phyloP scores from a whole-genome alignment of 306 rosid species.

The Cyamopsis tetragonoloba region DNA sequence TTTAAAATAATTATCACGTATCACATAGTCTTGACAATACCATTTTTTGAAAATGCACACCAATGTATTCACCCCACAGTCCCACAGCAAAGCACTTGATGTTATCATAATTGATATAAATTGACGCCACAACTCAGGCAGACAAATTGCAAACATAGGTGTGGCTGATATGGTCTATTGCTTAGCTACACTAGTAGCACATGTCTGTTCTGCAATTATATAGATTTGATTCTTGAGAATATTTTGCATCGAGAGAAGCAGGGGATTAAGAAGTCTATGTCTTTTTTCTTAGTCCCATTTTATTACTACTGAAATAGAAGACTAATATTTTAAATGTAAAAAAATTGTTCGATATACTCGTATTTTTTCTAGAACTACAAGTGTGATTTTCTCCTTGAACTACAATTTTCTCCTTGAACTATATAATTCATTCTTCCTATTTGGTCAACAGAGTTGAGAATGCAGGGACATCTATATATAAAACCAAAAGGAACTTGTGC shows the following conservation, averaged over 20 bases:
- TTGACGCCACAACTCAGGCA: constrained; percentile 16
- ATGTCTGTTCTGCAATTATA: constrained; percentile 15
- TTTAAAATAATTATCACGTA: too few species aligned
- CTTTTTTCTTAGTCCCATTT: too few species aligned
- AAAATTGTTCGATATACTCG: too few species aligned
- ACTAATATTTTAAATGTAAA: too few species aligned
- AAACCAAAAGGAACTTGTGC: neutral
- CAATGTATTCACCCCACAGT: neutral
- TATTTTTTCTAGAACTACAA: constrained; percentile 3
- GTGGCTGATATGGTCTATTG: constrained; percentile 16
- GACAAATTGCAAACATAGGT: constrained; percentile 32
- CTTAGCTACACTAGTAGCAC: neutral
- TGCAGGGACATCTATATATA: neutral
- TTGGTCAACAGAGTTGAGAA: constrained; percentile 1
- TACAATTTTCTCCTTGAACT: too few species aligned
- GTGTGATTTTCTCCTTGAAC: too few species aligned
- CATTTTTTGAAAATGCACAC: neutral
- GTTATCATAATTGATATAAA: too few species aligned
- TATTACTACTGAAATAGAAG: too few species aligned
- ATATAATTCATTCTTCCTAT: too few species aligned
- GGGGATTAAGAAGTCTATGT: constrained; percentile 18
- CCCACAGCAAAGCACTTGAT: neutral
- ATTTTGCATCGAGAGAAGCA: constrained; percentile 17
- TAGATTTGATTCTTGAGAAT: constrained; percentile 19
- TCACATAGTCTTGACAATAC: too few species aligned